These are phyloP conservation scores for Penicillium bovifimosum DNA, from an alignment of 495 filamentous ascomycete species.

Conservation along the genomic window DNA sequence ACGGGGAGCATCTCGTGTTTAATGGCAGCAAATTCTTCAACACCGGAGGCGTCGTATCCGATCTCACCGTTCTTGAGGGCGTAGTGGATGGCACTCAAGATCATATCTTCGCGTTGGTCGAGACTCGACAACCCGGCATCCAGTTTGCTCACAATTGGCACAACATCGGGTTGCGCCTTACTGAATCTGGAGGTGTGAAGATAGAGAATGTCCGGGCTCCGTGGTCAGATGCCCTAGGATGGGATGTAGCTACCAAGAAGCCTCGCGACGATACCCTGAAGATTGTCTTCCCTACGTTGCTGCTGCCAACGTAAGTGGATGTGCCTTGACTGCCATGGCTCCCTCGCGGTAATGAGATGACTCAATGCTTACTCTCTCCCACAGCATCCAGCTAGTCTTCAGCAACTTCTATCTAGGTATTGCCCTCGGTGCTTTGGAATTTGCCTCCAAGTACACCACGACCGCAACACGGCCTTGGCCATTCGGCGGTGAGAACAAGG, in stretches of 20 bases:
- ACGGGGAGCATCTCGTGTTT: constrained; percentile 49
- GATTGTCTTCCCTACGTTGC: constrained; percentile 45
- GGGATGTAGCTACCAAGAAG: constrained; percentile 40
- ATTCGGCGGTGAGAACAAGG: constrained; percentile 51
- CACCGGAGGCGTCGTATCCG: constrained; percentile 56
- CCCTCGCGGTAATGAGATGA: not conserved
- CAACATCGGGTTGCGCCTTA: constrained; percentile 54
- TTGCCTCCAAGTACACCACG: constrained; percentile 46
- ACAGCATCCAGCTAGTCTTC: constrained; percentile 55
- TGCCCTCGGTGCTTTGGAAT: constrained; percentile 46
- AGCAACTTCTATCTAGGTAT: constrained; percentile 60
- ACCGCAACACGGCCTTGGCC: constrained; percentile 53
- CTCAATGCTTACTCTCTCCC: not conserved
- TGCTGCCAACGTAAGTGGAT: constrained; percentile 49
- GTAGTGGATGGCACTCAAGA: constrained; percentile 47
- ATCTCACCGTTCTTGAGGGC: constrained; percentile 58
- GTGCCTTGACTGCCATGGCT: not conserved
- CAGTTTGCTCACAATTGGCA: constrained; percentile 56
- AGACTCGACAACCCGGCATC: constrained; percentile 49
- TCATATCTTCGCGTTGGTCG: constrained; percentile 54
- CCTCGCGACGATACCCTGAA: constrained; percentile 41
- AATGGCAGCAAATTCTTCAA: constrained; percentile 58
- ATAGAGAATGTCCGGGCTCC: constrained; percentile 50
- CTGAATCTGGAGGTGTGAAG: constrained; percentile 53
- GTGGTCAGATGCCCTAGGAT: constrained; percentile 56